Evolutionary conservation across 345 rosid genomes (phyloP), one percentile per base, ranked within the genome.

Genomic region (Melastoma malabathricum): DNA sequence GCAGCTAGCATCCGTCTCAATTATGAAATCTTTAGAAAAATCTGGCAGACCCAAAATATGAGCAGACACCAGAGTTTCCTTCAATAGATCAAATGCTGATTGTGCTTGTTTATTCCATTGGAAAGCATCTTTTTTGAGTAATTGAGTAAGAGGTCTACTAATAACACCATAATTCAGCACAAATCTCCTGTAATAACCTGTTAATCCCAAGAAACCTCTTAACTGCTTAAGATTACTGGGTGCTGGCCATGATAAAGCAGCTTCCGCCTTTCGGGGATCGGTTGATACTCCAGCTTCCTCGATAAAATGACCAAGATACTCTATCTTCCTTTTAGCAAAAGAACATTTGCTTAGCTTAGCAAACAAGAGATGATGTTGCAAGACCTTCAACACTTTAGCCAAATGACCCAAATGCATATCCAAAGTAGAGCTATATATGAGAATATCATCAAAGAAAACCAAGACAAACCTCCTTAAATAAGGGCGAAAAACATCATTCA

Each of bases 401-500:
- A 22, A 22, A 22, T 22, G 25, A 22, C 25, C 25, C 25, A 22
- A 22, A 22, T 22, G 25, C 25, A 22, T 22, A 22, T 22, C 25
- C 25, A 4, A 4, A 22, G 25, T 22, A 22, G 25, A 0, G 19
- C 15, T 50, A 17, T 56, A 63, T 0, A 63, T 10, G 10, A 63
- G 34, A 4, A 63, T 56, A 56, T 63, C 67, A 44, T 55, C 46
- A 17, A 63, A 63, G 41, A 63, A 63, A 1, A 63, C 46, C 2
- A 50, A 15, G 0, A 55, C 46, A n/a, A 44, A 56, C 43, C 31
- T 50, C 10, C 61, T 15, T 3, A 57, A 16, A 9, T 6, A 31
- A 0, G 25, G 20, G 4, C 5, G 2, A 2, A 64, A 50, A 0
- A 63, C 3, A 10, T 23, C 9, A 16, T 64, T 64, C 55, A 64